Base-by-base conservation (phyloP, 768 basidiomycete species). In the Pleurotus djamor region DNA sequence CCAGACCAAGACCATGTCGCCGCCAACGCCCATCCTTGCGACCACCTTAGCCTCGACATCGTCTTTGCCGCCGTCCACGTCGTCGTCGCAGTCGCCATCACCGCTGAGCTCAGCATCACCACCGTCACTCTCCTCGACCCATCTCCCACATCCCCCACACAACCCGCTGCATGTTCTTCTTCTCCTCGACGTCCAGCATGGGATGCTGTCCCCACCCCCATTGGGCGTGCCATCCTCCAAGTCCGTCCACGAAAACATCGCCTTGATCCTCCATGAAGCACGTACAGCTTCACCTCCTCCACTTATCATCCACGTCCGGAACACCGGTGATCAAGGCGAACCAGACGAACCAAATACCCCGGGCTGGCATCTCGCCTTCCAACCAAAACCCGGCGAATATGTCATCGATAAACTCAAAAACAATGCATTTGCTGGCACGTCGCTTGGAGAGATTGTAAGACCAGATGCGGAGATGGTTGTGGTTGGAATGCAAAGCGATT, bases 401-500 rank as follows among this genome's bases (percentile, higher is more conserved):
- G 74, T 88, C 54, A 63, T 89, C 48, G 87, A 89, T 73, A 89
- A 89, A 73, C 72, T 74, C 51, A 86, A 86, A 73, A 88, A 85
- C 73, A 88, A 89, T 63, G 86, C 87, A 32, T 91, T 89, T 63
- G 76, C 80, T 0, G 84, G 84, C 9, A 89, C 87, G 16, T 61
- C 55, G 10, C 75, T 91, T 3, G 79, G 71, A 6, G 75, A 79
- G 3, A 65, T 85, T 45, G 72, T 91, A 37, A 76, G 79, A 0
- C 56, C 66, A 3, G 78, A 82, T 34, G 86, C 86, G 12, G 83
- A 88, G 74, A 76, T 89, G 52, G 77, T 89, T 52, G 78, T 89
- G 52, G 82, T 82, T 14, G 88, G 88, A 12, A 79, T 87, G 68
- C 85, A 86, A 69, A 86, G 84, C 64, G 87, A 89, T 71, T 87